These are phyloP conservation scores for Dipteronia sinensis DNA, from an alignment of 345 rosid species.

Conservation along the genomic window DNA sequence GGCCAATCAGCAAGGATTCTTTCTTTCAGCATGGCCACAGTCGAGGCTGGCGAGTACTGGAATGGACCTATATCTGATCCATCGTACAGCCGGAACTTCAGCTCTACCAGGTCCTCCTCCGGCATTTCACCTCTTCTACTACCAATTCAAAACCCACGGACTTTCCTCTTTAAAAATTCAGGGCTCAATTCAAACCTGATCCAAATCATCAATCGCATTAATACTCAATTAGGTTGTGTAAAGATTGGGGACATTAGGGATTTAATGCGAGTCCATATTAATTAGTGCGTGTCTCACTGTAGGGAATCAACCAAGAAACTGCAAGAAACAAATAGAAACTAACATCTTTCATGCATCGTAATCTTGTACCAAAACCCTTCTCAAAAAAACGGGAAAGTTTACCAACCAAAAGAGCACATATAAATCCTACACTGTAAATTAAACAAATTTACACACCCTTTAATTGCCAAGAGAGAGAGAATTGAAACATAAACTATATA, in stretches of 20 bases:
- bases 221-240: background rate
- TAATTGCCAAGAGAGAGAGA: background rate
- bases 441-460: background rate
- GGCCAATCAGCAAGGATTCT: conserved; percentile 89
- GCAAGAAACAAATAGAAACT: background rate
- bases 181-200: background rate
- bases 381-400: background rate
- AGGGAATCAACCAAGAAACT: conserved; percentile 11
- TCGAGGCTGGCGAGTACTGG: conserved; percentile 70
- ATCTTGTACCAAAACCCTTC: background rate
- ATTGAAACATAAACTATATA: background rate
- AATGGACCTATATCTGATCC: conserved; percentile 96
- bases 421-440: background rate
- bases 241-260: too few species aligned
- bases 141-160: conserved; percentile 24
- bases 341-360: background rate
- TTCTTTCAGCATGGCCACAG: conserved; percentile 80
- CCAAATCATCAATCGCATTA: conserved; percentile 5
- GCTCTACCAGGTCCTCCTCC: conserved; percentile 77
- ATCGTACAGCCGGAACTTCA: conserved; percentile 87
- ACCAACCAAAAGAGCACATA: background rate
- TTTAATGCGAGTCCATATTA: too few species aligned
- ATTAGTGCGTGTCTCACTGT: too few species aligned
- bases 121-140: conserved; percentile 56
- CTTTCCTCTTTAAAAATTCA: background rate